Percentiles rank a stretch among this genome's conserved stretches.
These are phyloP conservation scores for Tetradesmus lagerheimii DNA, from an alignment of 139 green algal species.

Conservation along the genomic window DNA sequence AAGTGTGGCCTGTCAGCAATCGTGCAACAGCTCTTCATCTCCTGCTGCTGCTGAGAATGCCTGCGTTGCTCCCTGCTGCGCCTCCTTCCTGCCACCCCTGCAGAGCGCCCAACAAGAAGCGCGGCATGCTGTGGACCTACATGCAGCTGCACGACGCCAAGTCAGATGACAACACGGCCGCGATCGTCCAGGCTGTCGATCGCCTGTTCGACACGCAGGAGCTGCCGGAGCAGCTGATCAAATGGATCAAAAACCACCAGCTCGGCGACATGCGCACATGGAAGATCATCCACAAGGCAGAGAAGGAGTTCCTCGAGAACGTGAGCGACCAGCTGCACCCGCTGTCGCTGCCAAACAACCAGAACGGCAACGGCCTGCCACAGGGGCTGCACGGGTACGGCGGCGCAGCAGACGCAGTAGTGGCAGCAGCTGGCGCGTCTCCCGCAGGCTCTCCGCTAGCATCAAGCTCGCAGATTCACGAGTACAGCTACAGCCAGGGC, in stretches of 20 bases:
- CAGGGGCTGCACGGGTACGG: not conserved
- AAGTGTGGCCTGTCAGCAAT: too few relatives aligned
- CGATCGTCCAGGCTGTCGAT: not conserved
- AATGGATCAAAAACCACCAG: constrained; percentile 17
- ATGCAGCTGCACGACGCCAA: constrained; percentile 38
- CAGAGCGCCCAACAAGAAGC: constrained; percentile 51
- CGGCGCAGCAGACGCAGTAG: not conserved
- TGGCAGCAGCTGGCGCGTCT: not conserved
- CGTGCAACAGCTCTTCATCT: too few relatives aligned
- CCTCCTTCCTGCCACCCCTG: not conserved
- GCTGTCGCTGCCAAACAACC: constrained; percentile 10
- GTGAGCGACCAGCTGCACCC: constrained; percentile 12
- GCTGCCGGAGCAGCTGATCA: not conserved
- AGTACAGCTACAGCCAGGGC: constrained; percentile 16
- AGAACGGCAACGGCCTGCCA: not conserved
- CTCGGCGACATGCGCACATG: not conserved
- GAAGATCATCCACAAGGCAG: constrained; percentile 32
- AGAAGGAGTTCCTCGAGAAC: constrained; percentile 41
- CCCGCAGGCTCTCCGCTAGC: not conserved
- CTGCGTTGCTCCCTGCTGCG: not conserved
- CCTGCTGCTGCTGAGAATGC: too few relatives aligned
- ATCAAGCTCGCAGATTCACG: not conserved
- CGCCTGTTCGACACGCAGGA: constrained; percentile 31
- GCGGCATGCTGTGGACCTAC: constrained; percentile 51
- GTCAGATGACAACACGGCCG: constrained; percentile 3